A percentile compares a stretch with the other conserved stretches of the same genome.
These are phyloP conservation scores for Avena sativa DNA, from an alignment of 176 grass and related monocot genomes.

Conservation along the genomic window DNA sequence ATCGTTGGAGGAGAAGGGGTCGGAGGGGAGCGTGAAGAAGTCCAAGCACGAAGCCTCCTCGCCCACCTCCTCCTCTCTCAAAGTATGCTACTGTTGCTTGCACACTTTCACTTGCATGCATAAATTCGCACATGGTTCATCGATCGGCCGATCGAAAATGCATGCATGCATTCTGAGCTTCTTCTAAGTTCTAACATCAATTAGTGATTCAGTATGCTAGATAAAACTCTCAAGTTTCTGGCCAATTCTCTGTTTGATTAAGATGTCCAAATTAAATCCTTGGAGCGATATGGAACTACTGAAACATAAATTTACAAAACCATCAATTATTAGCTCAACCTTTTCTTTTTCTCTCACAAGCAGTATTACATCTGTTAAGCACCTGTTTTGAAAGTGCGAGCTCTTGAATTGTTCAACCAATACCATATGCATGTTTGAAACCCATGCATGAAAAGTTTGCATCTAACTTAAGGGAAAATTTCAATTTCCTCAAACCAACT, in stretches of 20 bases:
- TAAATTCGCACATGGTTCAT: background rate
- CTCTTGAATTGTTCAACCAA: background rate
- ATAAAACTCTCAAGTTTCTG: background rate
- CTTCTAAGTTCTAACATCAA: background rate
- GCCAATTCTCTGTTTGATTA: background rate
- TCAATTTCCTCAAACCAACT: slow-evolving; percentile 1
- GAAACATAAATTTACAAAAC: background rate
- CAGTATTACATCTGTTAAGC: too few species aligned
- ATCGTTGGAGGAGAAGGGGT: slow-evolving; percentile 50
- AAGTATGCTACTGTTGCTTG: slow-evolving; percentile 45
- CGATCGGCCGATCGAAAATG: background rate
- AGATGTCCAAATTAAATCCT: background rate
- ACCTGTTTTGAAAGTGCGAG: background rate
- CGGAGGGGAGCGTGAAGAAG: slow-evolving; percentile 67
- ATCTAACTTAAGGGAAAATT: background rate
- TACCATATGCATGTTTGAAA: slow-evolving; percentile 2
- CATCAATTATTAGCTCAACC: background rate
- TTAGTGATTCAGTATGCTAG: background rate
- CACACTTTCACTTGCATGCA: background rate
- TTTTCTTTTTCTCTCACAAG: background rate
- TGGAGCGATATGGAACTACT: background rate
- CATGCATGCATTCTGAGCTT: slow-evolving; percentile 2
- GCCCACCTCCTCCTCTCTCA: slow-evolving; percentile 66
- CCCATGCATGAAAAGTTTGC: background rate
- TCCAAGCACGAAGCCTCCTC: slow-evolving; percentile 69